phyloP scores from a whole-genome alignment of 768 basidiomycete genomes.

The Tylopilus intermedius region DNA sequence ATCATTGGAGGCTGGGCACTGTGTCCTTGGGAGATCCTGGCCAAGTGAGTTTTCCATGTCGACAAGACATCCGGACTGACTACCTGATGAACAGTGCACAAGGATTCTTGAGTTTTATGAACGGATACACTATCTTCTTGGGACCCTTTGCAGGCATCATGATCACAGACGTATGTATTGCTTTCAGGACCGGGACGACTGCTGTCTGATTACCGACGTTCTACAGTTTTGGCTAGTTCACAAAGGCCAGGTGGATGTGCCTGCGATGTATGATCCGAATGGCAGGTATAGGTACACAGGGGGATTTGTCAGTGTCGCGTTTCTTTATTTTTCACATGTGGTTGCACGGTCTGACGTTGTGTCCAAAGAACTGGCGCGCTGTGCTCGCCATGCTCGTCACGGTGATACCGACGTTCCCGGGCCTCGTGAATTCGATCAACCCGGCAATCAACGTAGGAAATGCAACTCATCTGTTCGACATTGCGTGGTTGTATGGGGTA shows the following conservation, averaged over 20 bases:
- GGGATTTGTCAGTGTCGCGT: conserved; percentile 49
- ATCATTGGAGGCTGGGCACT: conserved; percentile 79
- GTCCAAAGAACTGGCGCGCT: conserved; percentile 74
- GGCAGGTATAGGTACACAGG: conserved; percentile 75
- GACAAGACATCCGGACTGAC: neutral
- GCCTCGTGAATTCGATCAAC: conserved; percentile 73
- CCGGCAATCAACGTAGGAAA: conserved; percentile 59
- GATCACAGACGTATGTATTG: conserved; percentile 46
- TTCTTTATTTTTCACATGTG: neutral
- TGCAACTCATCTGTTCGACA: conserved; percentile 53
- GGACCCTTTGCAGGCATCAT: conserved; percentile 81
- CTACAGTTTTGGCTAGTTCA: conserved; percentile 76
- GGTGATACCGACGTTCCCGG: conserved; percentile 69
- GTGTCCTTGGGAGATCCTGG: conserved; percentile 84
- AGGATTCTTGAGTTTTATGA: conserved; percentile 73
- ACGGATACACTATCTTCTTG: conserved; percentile 80
- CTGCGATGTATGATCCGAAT: conserved; percentile 75
- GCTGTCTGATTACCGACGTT: neutral
- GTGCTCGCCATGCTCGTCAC: conserved; percentile 60
- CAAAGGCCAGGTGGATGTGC: conserved; percentile 66
- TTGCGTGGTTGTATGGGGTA: conserved; percentile 78
- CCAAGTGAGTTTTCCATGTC: conserved; percentile 24
- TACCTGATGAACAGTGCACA: conserved; percentile 36
- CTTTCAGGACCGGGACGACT: neutral
- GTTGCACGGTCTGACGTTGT: neutral